Evolutionary conservation across 163 green algal genomes (phyloP).

Genomic region (Prototheca cutis): DNA sequence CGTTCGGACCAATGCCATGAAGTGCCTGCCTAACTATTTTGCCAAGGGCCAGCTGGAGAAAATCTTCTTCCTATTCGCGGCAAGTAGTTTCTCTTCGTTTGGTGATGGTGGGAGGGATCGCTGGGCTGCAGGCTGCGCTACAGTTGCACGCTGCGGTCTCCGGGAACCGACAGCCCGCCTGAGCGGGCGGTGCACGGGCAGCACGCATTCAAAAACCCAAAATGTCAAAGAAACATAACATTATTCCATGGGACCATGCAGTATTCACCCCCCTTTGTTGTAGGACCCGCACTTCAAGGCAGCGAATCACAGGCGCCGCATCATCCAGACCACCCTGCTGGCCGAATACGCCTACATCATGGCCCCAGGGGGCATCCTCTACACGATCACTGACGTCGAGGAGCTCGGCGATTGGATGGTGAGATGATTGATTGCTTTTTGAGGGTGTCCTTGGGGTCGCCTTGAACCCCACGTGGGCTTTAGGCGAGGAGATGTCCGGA

Average conservation of each 20-base stretch:
- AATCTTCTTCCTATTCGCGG: conserved; percentile 98
- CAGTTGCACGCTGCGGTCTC: no score
- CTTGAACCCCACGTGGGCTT: no score
- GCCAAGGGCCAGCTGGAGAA: conserved; percentile 84
- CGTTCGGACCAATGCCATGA: conserved; percentile 89
- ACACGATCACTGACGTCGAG: conserved; percentile 95
- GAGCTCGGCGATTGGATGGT: conserved; percentile 33
- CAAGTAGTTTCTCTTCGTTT: conserved; percentile 17
- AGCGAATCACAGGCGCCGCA: conserved; percentile 70
- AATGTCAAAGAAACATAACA: no score
- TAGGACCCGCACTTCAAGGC: conserved; percentile 87
- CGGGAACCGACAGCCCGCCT: no score
- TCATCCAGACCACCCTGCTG: conserved; percentile 77
- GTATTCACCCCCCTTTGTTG: no score
- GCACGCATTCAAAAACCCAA: no score
- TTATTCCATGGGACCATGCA: no score
- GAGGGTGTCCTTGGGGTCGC: not conserved
- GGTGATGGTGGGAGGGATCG: not conserved
- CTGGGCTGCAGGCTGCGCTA: not conserved
- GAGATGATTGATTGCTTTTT: conserved; percentile 1
- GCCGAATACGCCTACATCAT: conserved; percentile 91
- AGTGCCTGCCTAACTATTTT: conserved; percentile 93
- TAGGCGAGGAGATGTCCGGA: no score
- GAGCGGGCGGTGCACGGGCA: no score
- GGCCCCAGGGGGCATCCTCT: conserved; percentile 68